phyloP scores from a whole-genome alignment of 2,329 filamentous ascomycete genomes.

The Penicillium digitatum region DNA sequence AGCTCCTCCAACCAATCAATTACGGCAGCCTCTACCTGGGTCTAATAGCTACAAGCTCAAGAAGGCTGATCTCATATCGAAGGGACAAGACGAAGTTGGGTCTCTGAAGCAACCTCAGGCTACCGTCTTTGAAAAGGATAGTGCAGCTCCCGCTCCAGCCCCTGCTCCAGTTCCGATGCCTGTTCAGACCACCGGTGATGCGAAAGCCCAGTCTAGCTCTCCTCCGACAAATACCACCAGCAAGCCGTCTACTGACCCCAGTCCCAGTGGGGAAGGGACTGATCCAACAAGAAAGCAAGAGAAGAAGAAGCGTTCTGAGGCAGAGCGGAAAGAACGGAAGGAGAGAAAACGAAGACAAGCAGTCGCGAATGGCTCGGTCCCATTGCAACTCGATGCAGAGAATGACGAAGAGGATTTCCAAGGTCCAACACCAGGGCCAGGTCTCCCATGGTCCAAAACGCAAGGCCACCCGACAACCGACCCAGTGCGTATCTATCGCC shows the following conservation, averaged over 20 bases:
- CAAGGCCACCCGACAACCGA: slow-evolving; percentile 79
- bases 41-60: slow-evolving; percentile 31
- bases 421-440: slow-evolving; percentile 24
- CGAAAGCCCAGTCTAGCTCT: slow-evolving; percentile 7
- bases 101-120: slow-evolving; percentile 65
- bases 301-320: slow-evolving; percentile 93
- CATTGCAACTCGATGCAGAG: slow-evolving; percentile 74
- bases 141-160: not conserved
- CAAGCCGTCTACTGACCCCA: slow-evolving; percentile 17
- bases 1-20: slow-evolving; percentile 34
- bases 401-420: slow-evolving; percentile 56
- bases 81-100: slow-evolving; percentile 68
- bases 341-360: slow-evolving; percentile 81
- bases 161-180: not conserved
- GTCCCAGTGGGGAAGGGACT: slow-evolving; percentile 30
- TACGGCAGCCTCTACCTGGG: slow-evolving; percentile 25
- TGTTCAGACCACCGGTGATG: not conserved
- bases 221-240: slow-evolving; percentile 7
- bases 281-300: slow-evolving; percentile 73
- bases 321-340: slow-evolving; percentile 85
- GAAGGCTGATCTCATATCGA: slow-evolving; percentile 54
- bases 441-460: slow-evolving; percentile 44
- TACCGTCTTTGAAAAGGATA: slow-evolving; percentile 55
- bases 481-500: slow-evolving; percentile 83
- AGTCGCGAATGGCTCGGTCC: slow-evolving; percentile 80